Evolutionary conservation across 495 filamentous ascomycete genomes (phyloP), one percentile per base, ranked within the genome.

Genomic region (Darksidea phi): DNA sequence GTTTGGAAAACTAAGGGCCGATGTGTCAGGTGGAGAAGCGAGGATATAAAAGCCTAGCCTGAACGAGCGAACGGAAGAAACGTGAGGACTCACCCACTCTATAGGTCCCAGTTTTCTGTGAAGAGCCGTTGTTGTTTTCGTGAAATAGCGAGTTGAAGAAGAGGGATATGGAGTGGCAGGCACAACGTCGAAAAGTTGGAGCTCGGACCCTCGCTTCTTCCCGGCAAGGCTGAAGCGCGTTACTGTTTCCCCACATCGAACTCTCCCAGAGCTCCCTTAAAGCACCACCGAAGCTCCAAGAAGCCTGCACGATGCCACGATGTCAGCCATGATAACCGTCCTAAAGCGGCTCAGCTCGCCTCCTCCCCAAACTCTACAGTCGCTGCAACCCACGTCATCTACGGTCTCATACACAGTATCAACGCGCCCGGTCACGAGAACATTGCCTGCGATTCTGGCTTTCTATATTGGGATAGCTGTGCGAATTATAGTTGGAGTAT

Each of bases 361-460:
- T 4, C 56, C 56, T 6, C 25, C 36, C 15, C 62, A 63, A 32
- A 59, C 18, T 0, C 54, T 71, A 1, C 61, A 23, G 0, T 50
- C 47, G 38, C 41, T 64, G 15, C 67, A 68, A 23, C 72, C 71
- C 12, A 72, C 72, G 10, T 21, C 65, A 28, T 69, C 71, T 0
- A 74, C 72, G 21, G 61, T 70, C 20, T 67, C 66, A 11, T 74
- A 68, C 62, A 71, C 70, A 6, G 70, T 74, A 21, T 73, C 72
- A 1, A 73, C 71, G 20, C 55, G 67, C 12, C 48, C 69, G 4
- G 49, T 66, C 2, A 43, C 54, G 7, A 46, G 50, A 17, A 74
- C 69, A 15, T 53, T 69, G 13, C 59, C 64, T n/a, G 63, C 67
- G 43, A 61, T 50, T 6, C 34, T 68, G 0, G 8, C 23, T 12